A percentile compares a stretch with the other conserved stretches of the same genome.
Conservation (phyloP, 2,329 filamentous ascomycete genomes). For the Ophiostoma angusticollis region DNA sequence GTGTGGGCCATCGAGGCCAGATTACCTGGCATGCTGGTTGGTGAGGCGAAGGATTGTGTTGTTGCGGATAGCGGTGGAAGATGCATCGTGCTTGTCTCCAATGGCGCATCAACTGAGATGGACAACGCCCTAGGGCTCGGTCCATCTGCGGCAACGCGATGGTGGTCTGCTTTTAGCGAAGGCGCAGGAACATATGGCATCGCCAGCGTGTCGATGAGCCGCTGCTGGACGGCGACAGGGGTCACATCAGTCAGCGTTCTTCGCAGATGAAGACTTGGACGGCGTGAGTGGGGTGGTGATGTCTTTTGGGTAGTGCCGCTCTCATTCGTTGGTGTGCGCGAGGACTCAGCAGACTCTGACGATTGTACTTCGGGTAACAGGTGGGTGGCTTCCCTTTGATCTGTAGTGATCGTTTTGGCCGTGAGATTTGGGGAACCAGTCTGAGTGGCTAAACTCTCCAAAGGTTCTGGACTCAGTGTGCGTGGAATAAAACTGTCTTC, state of each 20-base stretch:
- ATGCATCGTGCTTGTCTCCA: neutral
- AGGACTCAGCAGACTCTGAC: conserved; percentile 35
- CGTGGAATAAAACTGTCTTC: conserved; percentile 62
- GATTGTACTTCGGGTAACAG: conserved; percentile 4
- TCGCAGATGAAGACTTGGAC: conserved; percentile 51
- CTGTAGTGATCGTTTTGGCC: neutral
- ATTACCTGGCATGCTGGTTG: conserved; percentile 31
- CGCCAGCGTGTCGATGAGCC: conserved; percentile 71
- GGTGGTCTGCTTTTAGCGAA: no score
- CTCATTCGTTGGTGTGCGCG: conserved; percentile 43
- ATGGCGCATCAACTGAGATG: conserved; percentile 1
- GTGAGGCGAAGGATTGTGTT: conserved; percentile 25
- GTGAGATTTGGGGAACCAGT: conserved; percentile 12
- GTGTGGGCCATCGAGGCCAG: conserved; percentile 58
- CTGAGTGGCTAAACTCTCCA: conserved; percentile 15
- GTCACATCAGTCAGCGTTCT: conserved; percentile 79
- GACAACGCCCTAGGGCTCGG: conserved; percentile 3
- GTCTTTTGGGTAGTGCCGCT: conserved; percentile 37
- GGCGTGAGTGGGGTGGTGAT: conserved; percentile 44
- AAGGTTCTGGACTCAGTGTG: conserved; percentile 36
- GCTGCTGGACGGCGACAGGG: conserved; percentile 63
- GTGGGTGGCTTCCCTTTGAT: conserved; percentile 1
- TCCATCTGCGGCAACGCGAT: neutral
- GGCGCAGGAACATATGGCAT: conserved; percentile 55
- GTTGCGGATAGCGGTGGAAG: conserved; percentile 1